Base-by-base conservation (phyloP, 345 rosid species). In the Punica granatum region DNA sequence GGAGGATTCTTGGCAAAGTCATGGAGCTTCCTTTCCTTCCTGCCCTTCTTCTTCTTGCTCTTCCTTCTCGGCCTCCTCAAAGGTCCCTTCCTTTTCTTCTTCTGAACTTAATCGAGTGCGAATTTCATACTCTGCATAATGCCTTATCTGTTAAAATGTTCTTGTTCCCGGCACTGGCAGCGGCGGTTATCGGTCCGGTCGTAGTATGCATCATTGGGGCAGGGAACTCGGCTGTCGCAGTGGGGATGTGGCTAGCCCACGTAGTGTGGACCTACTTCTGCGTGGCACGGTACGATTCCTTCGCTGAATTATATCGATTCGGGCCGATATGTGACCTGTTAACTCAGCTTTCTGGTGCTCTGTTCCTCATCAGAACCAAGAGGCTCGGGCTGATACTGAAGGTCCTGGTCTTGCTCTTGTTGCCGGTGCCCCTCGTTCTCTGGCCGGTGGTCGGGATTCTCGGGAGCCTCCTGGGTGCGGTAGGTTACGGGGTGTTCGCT, bases 231-330 rank as follows among this genome's bases (percentile, higher is more conserved):
- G 79, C 81, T 18, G 86, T 90, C 26, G 78, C 85, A 43, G 67
- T 82, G 61, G 97, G 98, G 8, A 90, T 90, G 26, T 92, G 97
- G 97, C 76, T 82, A 25, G 93, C 92, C 68, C 98, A 88, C 82
- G 78, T 84, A 70, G 3, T 82, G 11, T 92, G 92, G 92, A 88
- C 92, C 70, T 83, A 77, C 72, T 90, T 80, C 76, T 83, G 92
- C 77, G 84, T 90, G 3, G 80, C 83, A 59, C 88, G 90, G 98
- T 30, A 23, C 15, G 35, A 19, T 35, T 44, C 32, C 35, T 39
- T 64, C 41, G 15, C 31, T 6, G 10, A 0, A 3, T 25, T n/a
- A n/a, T 32, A 25, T 36, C n/a, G 26, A 16, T 49, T 46, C 26
- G 1, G 16, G 11, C 28, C 31, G 54, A 30, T 31, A 34, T n/a